Conservation (phyloP, 495 filamentous ascomycete species). For the Bathelium albidoporum region DNA sequence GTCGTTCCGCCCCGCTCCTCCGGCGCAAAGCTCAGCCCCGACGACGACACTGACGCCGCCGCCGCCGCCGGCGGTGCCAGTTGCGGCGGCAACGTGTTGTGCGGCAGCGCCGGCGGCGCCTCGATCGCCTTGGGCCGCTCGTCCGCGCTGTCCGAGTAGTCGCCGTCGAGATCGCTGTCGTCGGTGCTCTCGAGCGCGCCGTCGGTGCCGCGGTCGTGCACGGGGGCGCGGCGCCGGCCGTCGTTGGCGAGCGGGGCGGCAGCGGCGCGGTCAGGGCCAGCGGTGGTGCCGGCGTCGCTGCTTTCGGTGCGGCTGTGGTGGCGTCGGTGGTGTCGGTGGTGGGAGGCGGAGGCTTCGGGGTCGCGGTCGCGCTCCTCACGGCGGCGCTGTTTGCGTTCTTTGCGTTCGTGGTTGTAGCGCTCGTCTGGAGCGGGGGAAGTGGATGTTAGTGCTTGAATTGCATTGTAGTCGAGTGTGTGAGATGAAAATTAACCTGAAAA, state of each 20-base stretch:
- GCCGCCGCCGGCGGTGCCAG: neutral
- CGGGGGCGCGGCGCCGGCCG: neutral
- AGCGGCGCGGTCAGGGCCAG: neutral
- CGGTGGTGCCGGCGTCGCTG: neutral
- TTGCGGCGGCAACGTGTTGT: neutral
- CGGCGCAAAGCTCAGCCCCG: neutral
- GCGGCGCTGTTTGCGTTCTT: constrained; percentile 15
- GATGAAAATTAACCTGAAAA: neutral
- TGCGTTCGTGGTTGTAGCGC: constrained; percentile 27
- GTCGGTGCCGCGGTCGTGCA: neutral
- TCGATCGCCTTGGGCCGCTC: neutral
- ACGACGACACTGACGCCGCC: neutral
- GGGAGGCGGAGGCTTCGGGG: neutral
- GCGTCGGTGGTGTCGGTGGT: neutral
- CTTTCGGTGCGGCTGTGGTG: constrained; percentile 1
- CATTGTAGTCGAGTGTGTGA: neutral
- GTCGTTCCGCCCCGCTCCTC: neutral
- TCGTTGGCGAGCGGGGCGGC: neutral
- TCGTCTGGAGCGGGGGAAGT: constrained; percentile 14
- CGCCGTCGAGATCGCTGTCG: neutral
- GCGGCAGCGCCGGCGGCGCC: neutral
- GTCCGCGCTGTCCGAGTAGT: neutral
- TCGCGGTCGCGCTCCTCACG: constrained; percentile 12
- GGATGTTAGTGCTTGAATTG: neutral
- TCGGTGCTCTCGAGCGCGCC: neutral